Conservation (phyloP, 306 rosid species). For the Luffa acutangula region DNA sequence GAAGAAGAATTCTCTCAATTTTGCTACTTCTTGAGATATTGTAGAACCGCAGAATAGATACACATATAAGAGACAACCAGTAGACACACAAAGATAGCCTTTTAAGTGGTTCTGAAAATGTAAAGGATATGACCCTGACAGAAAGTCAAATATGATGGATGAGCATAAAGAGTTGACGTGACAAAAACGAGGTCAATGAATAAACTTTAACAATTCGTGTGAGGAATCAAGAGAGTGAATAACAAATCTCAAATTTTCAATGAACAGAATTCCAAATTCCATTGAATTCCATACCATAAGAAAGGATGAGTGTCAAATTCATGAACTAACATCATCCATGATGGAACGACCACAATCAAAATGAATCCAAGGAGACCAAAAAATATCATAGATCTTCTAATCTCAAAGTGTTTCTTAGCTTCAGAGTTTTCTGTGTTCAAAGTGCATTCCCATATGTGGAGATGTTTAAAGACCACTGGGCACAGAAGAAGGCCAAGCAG, state of each 20-base stretch:
- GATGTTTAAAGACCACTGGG: constrained; percentile 54
- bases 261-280: constrained; percentile 7
- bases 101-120: constrained; percentile 72
- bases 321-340: constrained; percentile 81
- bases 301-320: constrained; percentile 70
- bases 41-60: constrained; percentile 70
- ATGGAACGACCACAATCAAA: constrained; percentile 50
- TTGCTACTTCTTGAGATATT: constrained; percentile 82
- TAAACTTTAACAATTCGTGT: background rate
- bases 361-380: constrained; percentile 47
- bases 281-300: constrained; percentile 42
- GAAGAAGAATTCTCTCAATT: constrained; percentile 90
- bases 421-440: constrained; percentile 26
- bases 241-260: background rate
- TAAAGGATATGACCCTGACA: constrained; percentile 83
- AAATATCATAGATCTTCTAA: constrained; percentile 52
- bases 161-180: constrained; percentile 6
- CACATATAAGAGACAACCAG: constrained; percentile 57
- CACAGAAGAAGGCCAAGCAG: constrained; percentile 82
- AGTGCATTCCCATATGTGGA: constrained; percentile 46
- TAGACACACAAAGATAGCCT: constrained; percentile 66
- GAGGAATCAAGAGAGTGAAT: background rate
- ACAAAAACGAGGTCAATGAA: background rate
- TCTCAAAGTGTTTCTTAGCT: constrained; percentile 42
- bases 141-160: constrained; percentile 12